Evolutionary conservation across 116 monocot species (phyloP).

Genomic region (Trichopus zeylanicus): DNA sequence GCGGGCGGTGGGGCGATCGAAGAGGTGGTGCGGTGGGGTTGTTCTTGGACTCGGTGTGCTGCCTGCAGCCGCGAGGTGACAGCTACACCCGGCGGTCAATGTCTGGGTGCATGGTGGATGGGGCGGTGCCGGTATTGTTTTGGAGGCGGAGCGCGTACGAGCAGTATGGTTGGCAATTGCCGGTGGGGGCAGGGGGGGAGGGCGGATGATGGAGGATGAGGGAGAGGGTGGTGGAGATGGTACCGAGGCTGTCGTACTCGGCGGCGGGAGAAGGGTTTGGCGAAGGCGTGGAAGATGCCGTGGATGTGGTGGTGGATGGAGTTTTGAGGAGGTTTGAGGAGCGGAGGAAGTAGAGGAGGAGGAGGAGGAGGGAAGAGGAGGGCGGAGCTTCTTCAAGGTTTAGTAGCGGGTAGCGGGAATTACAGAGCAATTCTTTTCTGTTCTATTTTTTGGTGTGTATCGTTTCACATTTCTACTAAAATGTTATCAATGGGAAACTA

Average conservation of each 20-base stretch:
- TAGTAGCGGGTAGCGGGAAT: not conserved
- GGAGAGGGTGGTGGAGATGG: conserved; percentile 42
- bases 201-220: conserved; percentile 43
- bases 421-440: too few species aligned
- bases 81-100: conserved; percentile 70
- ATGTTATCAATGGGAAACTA: too few species aligned
- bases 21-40: conserved; percentile 28
- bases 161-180: conserved; percentile 79
- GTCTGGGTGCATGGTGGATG: conserved; percentile 88
- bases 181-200: conserved; percentile 25
- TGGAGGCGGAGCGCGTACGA: conserved; percentile 60
- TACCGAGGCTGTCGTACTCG: conserved; percentile 44
- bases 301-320: conserved; percentile 51
- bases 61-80: conserved; percentile 88
- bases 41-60: conserved; percentile 66
- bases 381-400: not conserved
- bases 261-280: conserved; percentile 13
- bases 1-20: conserved; percentile 22
- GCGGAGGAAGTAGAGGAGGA: not conserved
- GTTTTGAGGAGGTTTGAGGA: conserved; percentile 24
- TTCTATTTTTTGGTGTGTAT: too few species aligned
- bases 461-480: too few species aligned
- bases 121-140: conserved; percentile 82
- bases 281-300: conserved; percentile 37
- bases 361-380: not conserved